Conservation (phyloP, 2,329 filamentous ascomycete genomes). For the Cordyceps cateniannulata region DNA sequence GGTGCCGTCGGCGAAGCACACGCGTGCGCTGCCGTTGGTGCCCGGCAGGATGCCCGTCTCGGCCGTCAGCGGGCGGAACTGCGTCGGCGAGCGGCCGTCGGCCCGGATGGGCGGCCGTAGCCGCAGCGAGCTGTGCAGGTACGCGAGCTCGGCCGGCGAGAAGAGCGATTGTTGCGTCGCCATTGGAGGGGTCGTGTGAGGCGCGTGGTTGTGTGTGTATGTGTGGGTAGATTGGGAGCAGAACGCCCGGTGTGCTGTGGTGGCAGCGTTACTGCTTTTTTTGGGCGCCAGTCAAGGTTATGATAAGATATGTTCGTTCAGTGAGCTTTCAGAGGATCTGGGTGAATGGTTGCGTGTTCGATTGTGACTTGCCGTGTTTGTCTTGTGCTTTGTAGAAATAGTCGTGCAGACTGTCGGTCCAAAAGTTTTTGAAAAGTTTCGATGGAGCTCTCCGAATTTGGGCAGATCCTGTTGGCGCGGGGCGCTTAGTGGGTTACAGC, state of each 20-base stretch:
- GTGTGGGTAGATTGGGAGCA: background rate
- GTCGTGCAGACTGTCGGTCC: background rate
- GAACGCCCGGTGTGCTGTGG: no score
- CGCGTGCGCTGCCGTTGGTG: conserved; percentile 85
- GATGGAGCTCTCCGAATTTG: conserved; percentile 7
- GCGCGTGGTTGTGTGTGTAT: background rate
- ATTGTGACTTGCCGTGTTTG: background rate
- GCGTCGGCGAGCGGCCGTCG: conserved; percentile 72
- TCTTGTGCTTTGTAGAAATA: background rate
- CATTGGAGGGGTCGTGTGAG: conserved; percentile 35
- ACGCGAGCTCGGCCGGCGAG: conserved; percentile 93
- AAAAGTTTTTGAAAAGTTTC: conserved; percentile 12
- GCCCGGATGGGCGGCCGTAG: conserved; percentile 80
- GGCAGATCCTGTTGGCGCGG: background rate
- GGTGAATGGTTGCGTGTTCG: background rate
- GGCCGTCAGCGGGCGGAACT: conserved; percentile 86
- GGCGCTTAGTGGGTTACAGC: no score
- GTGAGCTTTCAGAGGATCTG: background rate
- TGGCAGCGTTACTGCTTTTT: background rate
- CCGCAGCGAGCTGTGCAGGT: conserved; percentile 81
- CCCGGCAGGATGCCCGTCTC: conserved; percentile 86
- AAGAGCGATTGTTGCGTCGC: conserved; percentile 67
- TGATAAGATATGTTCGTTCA: background rate
- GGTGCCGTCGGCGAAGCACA: conserved; percentile 91
- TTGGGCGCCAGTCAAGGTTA: background rate